Base-by-base conservation (phyloP, 2,329 filamentous ascomycete species). In the Fusarium albidum region DNA sequence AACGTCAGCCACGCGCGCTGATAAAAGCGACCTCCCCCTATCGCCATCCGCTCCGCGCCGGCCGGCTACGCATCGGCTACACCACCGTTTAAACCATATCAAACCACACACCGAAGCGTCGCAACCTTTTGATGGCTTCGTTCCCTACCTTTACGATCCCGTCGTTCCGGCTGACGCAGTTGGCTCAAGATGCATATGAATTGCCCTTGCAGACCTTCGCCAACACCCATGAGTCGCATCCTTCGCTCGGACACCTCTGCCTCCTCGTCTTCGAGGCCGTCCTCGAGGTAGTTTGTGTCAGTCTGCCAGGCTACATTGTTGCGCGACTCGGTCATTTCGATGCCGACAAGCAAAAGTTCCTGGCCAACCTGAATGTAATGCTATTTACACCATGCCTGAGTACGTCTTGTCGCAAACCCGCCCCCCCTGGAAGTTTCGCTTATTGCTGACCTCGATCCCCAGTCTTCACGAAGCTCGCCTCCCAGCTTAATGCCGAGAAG, bases 391-490 rank as follows among this genome's bases (percentile, higher is more conserved):
- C 95, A 61, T 98, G 95, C 73, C 86, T 99, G 60, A 96, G 91
- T 96, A 86, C 57, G 28, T 35, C 17, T 29, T 39, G 17, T 35
- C 21, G 15, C 28, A 31, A 27, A 21, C 17, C 7, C 12, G n/a
- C 17, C 10, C 26, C 25, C 21, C 39, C 11, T 14, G 4, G n/a
- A 14, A 31, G 25, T 25, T 32, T 18, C 18, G 27, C 60, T 70
- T 61, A 73, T 59, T 9, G 10, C 42, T 50, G 29, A 62, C 14
- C 14, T 18, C 13, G 9, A 12, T 27, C 17, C 9, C 21, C 60
- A 95, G 92, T 99, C 73, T 99, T 98, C 75, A 96, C 91, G 13
- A 99, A 99, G 75, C 84, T 99, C 32, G 95, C 93, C 7, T 96
- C 92, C 2, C 94, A 99, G 75, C 83, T 99, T 52, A 96, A 90